These are phyloP conservation scores for Penicillium sp. DNA, from an alignment of 2,329 filamentous ascomycete genomes.

Conservation along the genomic window DNA sequence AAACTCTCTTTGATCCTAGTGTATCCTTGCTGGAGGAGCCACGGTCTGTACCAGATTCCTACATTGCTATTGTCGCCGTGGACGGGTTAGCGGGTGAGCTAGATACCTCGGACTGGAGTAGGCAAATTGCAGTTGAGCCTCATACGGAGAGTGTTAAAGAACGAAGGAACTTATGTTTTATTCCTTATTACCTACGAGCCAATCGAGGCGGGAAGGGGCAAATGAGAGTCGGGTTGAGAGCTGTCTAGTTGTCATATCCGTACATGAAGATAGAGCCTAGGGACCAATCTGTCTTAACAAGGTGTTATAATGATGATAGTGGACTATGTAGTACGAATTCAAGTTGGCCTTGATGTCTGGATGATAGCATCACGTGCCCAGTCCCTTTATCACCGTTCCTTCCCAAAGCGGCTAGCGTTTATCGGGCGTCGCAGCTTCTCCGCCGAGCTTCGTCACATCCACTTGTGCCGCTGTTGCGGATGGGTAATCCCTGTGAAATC, in stretches of 20 bases:
- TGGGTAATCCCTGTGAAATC: constrained; percentile 7
- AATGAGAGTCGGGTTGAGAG: constrained; percentile 47
- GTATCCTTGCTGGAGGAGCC: constrained; percentile 11
- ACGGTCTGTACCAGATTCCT: constrained; percentile 13
- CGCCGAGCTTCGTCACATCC: constrained; percentile 26
- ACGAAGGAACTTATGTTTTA: constrained; percentile 46
- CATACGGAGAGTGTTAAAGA: constrained; percentile 13
- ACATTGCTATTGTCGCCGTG: constrained; percentile 15
- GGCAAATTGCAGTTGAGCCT: constrained; percentile 20
- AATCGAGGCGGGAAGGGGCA: constrained; percentile 57
- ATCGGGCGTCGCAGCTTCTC: constrained; percentile 25
- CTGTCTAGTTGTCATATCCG: neutral
- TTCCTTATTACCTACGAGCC: constrained; percentile 58
- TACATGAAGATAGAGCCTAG: neutral
- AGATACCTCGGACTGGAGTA: constrained; percentile 29
- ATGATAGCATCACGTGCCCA: neutral
- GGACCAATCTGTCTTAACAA: too few relatives aligned
- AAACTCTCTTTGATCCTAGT: constrained; percentile 13
- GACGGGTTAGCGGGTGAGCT: constrained; percentile 23
- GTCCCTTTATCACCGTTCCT: neutral
- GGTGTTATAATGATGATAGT: too few relatives aligned
- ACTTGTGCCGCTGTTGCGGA: constrained; percentile 5
- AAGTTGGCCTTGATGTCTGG: neutral
- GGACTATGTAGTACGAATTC: neutral
- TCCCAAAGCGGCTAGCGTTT: constrained; percentile 23